These are phyloP conservation scores for Candida incommunis DNA, from an alignment of 805 yeast species.

Conservation along the genomic window DNA sequence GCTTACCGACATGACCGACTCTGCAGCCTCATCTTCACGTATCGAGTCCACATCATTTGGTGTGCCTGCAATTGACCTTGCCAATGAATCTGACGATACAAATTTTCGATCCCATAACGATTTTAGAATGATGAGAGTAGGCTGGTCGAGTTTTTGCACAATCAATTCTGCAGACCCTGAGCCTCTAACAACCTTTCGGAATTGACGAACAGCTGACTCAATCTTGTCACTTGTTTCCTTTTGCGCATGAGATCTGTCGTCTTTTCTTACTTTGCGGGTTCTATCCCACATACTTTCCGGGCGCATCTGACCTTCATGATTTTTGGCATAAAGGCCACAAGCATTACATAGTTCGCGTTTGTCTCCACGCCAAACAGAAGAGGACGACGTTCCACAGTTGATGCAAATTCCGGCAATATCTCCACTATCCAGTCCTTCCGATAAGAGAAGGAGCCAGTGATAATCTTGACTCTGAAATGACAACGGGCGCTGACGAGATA, in stretches of 20 bases:
- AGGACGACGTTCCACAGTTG: background rate
- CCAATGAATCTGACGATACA: background rate
- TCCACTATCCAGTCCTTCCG: background rate
- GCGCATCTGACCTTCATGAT: conserved; percentile 1
- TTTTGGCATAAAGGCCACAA: background rate
- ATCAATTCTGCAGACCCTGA: background rate
- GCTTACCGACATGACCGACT: background rate
- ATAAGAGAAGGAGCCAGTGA: background rate
- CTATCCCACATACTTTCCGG: background rate
- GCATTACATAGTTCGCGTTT: conserved; percentile 1
- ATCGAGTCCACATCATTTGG: background rate
- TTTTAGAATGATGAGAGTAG: background rate
- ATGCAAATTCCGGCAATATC: background rate
- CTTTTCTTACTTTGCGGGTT: background rate
- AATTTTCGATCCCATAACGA: background rate
- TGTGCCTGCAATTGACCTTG: background rate
- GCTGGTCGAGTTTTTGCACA: background rate
- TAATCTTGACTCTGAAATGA: background rate
- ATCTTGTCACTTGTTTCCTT: conserved; percentile 1
- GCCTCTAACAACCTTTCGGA: background rate
- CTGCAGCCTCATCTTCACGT: background rate
- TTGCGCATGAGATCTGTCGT: background rate
- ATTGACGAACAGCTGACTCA: background rate
- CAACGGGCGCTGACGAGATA: background rate
- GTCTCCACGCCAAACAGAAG: conserved; percentile 1